Evolutionary conservation across 2,329 filamentous ascomycete genomes (phyloP).

Genomic region (Dactylellina parvicollis): DNA sequence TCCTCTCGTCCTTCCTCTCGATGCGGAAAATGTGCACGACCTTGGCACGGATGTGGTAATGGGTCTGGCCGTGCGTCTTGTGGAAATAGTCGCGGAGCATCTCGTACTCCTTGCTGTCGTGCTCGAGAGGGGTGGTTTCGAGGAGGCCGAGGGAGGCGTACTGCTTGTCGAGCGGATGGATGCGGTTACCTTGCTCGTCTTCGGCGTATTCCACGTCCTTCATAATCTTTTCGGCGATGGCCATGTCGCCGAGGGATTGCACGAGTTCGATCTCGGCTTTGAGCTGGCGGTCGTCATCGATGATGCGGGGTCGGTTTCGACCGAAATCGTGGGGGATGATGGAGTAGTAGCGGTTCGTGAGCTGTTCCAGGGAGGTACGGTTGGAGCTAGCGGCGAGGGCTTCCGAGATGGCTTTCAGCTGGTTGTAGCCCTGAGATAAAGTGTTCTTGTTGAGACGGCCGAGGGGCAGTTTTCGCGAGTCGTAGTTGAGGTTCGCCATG

Average conservation of each 20-base stretch:
- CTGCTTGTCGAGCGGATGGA: slow-evolving; percentile 76
- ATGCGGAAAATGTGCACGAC: slow-evolving; percentile 84
- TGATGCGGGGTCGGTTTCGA: slow-evolving; percentile 75
- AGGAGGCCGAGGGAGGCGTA: slow-evolving; percentile 76
- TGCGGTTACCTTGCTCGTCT: slow-evolving; percentile 63
- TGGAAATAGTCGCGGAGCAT: slow-evolving; percentile 74
- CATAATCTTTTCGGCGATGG: slow-evolving; percentile 78
- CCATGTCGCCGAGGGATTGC: slow-evolving; percentile 85
- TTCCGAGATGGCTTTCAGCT: slow-evolving; percentile 77
- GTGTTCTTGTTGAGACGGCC: slow-evolving; percentile 85
- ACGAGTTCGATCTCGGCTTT: slow-evolving; percentile 82
- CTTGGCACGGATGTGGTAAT: slow-evolving; percentile 66
- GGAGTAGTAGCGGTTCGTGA: slow-evolving; percentile 83
- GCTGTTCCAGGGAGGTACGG: slow-evolving; percentile 66
- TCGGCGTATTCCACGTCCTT: slow-evolving; percentile 69
- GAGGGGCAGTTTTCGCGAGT: slow-evolving; percentile 79
- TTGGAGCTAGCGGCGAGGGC: slow-evolving; percentile 68
- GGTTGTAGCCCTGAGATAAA: slow-evolving; percentile 77
- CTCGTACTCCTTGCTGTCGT: slow-evolving; percentile 70
- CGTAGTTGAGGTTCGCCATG: slow-evolving; percentile 75
- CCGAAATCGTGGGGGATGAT: slow-evolving; percentile 85
- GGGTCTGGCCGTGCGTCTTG: slow-evolving; percentile 74
- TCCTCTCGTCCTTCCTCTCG: slow-evolving; percentile 75
- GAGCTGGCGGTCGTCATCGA: slow-evolving; percentile 68
- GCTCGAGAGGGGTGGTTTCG: slow-evolving; percentile 78